phyloP scores from a whole-genome alignment of 805 yeast species.

The Pachysolen tannophilus region DNA sequence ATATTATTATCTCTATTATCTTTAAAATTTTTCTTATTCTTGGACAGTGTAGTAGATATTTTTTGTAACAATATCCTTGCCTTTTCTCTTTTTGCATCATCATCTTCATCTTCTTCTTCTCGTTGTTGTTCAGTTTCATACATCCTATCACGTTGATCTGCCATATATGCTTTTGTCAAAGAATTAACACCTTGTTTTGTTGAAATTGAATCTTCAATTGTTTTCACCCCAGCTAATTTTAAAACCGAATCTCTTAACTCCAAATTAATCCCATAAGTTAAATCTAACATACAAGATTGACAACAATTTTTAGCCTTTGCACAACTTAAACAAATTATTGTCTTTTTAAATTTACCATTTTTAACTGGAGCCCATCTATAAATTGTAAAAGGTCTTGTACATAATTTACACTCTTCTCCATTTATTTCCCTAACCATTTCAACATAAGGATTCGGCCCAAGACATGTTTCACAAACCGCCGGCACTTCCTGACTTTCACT shows the following conservation, averaged over 20 bases:
- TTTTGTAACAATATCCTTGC: slow-evolving; percentile 2
- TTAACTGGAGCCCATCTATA: slow-evolving; percentile 59
- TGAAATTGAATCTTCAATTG: slow-evolving; percentile 23
- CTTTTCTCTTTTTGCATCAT: slow-evolving; percentile 4
- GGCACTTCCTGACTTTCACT: slow-evolving; percentile 32
- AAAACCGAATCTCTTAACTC: slow-evolving; percentile 74
- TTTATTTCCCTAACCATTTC: slow-evolving; percentile 60
- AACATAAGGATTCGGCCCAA: slow-evolving; percentile 60
- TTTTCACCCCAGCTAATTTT: slow-evolving; percentile 48
- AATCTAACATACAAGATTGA: slow-evolving; percentile 79
- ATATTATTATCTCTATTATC: slow-evolving; percentile 27
- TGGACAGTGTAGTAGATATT: slow-evolving; percentile 6
- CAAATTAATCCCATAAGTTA: slow-evolving; percentile 74
- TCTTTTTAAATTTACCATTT: slow-evolving; percentile 42
- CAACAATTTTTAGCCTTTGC: slow-evolving; percentile 77
- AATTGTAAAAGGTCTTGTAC: slow-evolving; percentile 78
- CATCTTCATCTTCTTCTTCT: slow-evolving; percentile 16
- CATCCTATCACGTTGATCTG: slow-evolving; percentile 28
- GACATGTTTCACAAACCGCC: slow-evolving; percentile 64
- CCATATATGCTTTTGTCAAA: slow-evolving; percentile 47
- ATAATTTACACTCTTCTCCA: slow-evolving; percentile 80
- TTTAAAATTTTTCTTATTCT: slow-evolving; percentile 19
- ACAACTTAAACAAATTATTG: slow-evolving; percentile 74
- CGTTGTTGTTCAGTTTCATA: no score
- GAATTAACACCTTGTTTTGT: slow-evolving; percentile 39